Evolutionary conservation across 352 stramenopile species (phyloP), one percentile per base, ranked within the genome.

Genomic region (Phytophthora sp.): DNA sequence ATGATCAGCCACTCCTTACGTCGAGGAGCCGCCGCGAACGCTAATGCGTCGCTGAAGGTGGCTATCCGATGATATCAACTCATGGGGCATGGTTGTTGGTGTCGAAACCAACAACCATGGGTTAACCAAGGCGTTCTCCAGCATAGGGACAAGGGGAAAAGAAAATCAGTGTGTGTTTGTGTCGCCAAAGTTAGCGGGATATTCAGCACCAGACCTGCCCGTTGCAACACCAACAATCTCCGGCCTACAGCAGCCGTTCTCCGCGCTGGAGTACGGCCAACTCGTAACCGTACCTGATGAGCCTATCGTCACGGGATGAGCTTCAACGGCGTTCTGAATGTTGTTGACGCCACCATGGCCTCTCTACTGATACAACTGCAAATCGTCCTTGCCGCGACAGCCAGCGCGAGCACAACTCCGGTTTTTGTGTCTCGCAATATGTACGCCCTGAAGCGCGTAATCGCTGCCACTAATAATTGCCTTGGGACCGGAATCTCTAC

Each of bases 151-250:
- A 3, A 71, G 49, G 5, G 57, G 46, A 35, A 31, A 36, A 1
- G 70, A 69, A 18, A 60, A 70, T 42, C 57, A 77, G 15, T 50
- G 46, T 9, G 61, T n/a, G n/a, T n/a, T n/a, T n/a, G n/a, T n/a
- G n/a, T n/a, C n/a, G n/a, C n/a, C n/a, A n/a, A n/a, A n/a, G n/a
- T n/a, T 73, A 4, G 57, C 41, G 8, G 69, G 53, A 0, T 73
- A 73, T 30, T 1, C 36, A n/a, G 24, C 21, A 9, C 23, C 23
- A 7, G 23, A 69, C 38, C 50, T 69, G 47, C 56, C 51, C 7
- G 41, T 63, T 6, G 15, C 9, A 13, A 56, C 63, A 4, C 55
- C 63, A 1, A 45, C 46, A 4, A 49, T 55, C 9, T n/a, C 52
- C 15, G 35, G 56, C 38, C 27, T 50, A 15, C 7, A 58, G 23